phyloP scores from a whole-genome alignment of 1,284 basidiomycete species.

The Austroboletus rostrupii region DNA sequence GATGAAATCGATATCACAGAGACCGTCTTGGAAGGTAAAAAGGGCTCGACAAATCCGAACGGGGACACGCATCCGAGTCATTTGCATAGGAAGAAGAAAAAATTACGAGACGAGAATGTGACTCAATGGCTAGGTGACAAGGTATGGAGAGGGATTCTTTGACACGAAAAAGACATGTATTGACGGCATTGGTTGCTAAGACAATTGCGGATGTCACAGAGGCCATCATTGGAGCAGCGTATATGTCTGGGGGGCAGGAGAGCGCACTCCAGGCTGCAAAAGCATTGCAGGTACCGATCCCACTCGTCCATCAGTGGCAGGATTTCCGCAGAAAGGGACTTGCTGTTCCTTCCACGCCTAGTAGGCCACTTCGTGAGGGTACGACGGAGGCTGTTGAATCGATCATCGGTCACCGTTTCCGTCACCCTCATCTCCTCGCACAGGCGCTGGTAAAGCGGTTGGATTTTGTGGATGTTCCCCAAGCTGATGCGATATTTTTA shows the following conservation, averaged over 20 bases:
- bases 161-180: slow-evolving; percentile 2
- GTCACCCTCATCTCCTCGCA: slow-evolving; percentile 55
- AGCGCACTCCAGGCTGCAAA: slow-evolving; percentile 60
- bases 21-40: slow-evolving; percentile 10
- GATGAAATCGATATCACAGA: slow-evolving; percentile 20
- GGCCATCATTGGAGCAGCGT: slow-evolving; percentile 77
- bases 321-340: slow-evolving; percentile 58
- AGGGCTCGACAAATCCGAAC: slow-evolving; percentile 12
- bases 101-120: slow-evolving; percentile 42
- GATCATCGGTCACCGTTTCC: slow-evolving; percentile 60
- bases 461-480: not conserved
- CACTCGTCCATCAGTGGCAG: slow-evolving; percentile 60
- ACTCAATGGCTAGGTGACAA: slow-evolving; percentile 73
- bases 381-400: slow-evolving; percentile 55
- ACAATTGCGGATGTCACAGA: slow-evolving; percentile 80
- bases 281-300: slow-evolving; percentile 57
- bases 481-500: slow-evolving; percentile 25
- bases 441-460: slow-evolving; percentile 60
- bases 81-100: slow-evolving; percentile 36
- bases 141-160: slow-evolving; percentile 36
- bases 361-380: slow-evolving; percentile 40
- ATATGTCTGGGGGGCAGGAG: slow-evolving; percentile 64
- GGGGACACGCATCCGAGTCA: slow-evolving; percentile 24
- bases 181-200: slow-evolving; percentile 36
- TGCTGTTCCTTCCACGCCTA: slow-evolving; percentile 38